These are phyloP conservation scores for Zymoseptoria passerinii DNA, from an alignment of 2,329 filamentous ascomycete genomes.

Conservation along the genomic window DNA sequence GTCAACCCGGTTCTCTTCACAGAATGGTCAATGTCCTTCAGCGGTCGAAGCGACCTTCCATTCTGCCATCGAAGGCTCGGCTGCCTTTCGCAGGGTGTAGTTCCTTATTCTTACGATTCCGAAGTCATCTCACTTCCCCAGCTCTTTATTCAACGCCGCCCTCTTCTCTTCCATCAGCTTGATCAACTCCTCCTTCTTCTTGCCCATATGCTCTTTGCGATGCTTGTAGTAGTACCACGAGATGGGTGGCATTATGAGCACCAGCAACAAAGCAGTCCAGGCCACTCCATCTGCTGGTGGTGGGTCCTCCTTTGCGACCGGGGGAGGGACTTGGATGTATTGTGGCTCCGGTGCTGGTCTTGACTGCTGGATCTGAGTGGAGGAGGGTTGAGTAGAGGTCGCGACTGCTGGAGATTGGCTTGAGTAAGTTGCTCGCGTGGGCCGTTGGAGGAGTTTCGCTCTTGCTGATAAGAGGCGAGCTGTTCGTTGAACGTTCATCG, in stretches of 20 bases:
- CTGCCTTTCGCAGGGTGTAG: background rate
- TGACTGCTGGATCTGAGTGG: background rate
- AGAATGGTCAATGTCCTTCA: too few species aligned
- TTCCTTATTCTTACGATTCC: background rate
- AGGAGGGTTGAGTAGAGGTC: background rate
- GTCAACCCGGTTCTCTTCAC: too few species aligned
- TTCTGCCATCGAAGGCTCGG: background rate
- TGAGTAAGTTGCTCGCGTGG: background rate
- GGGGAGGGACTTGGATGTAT: background rate
- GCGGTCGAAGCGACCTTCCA: background rate
- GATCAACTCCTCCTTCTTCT: conserved; percentile 26
- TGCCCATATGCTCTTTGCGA: conserved; percentile 27
- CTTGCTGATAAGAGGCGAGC: background rate
- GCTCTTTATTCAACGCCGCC: conserved; percentile 6
- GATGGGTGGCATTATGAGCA: conserved; percentile 21
- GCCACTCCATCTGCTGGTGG: conserved; percentile 9
- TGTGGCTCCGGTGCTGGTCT: background rate
- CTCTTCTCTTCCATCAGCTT: conserved; percentile 21
- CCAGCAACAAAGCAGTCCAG: conserved; percentile 15
- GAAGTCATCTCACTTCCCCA: background rate
- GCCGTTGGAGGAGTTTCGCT: background rate
- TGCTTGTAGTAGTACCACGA: conserved; percentile 27
- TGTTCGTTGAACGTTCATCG: background rate
- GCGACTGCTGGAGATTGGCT: background rate
- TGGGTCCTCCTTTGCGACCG: background rate